These are phyloP conservation scores for Penicillium sp. DNA, from an alignment of 2,329 filamentous ascomycete genomes.

Conservation along the genomic window DNA sequence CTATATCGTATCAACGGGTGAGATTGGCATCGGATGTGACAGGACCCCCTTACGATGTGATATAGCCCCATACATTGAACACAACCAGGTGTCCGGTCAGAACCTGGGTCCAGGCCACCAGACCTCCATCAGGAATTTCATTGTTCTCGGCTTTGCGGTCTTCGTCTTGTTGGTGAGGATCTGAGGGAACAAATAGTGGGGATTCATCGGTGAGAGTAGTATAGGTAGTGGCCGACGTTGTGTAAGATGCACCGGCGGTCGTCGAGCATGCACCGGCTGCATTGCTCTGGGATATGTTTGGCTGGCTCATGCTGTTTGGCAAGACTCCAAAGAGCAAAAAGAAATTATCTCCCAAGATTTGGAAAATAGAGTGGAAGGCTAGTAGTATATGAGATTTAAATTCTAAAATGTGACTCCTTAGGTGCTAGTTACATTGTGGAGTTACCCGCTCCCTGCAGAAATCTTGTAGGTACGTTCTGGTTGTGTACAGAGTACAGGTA, in stretches of 20 bases:
- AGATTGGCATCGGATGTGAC: neutral
- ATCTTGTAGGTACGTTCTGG: neutral
- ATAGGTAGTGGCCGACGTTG: neutral
- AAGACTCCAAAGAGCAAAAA: neutral
- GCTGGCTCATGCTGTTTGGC: neutral
- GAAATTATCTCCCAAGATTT: neutral
- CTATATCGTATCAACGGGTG: neutral
- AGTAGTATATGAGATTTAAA: neutral
- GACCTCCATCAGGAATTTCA: conserved; percentile 29
- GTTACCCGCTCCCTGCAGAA: neutral
- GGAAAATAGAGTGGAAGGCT: neutral
- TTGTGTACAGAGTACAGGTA: neutral
- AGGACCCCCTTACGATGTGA: conserved; percentile 6
- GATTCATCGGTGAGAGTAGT: neutral
- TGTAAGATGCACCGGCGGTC: neutral
- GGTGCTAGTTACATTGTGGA: conserved; percentile 2
- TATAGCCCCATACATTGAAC: conserved; percentile 19
- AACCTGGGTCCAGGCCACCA: conserved; percentile 33
- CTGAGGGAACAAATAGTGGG: neutral
- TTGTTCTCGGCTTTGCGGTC: conserved; percentile 3
- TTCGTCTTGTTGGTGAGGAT: neutral
- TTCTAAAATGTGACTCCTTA: neutral
- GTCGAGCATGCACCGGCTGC: neutral
- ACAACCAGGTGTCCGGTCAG: conserved; percentile 31
- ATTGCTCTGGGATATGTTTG: neutral